Evolutionary conservation across 78 protist species (phyloP), one percentile per base, ranked within the genome.

Genomic region (Diacronema lutheri): DNA sequence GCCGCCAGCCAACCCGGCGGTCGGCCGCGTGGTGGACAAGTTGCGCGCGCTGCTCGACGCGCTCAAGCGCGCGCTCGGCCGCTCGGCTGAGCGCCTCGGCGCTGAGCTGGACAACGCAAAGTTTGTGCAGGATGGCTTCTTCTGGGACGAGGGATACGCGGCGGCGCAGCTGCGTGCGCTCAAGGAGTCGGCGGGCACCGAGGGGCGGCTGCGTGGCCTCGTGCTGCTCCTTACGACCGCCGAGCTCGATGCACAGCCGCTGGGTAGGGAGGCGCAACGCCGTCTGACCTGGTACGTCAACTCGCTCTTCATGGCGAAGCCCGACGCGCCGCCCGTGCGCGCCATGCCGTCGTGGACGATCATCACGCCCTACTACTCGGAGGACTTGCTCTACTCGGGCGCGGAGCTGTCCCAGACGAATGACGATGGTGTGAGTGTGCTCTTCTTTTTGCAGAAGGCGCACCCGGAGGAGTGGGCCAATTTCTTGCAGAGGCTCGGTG

Each of bases 281-380:
- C 77, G 87, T n/a, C 57, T 83, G 33, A 0, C 25, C 20, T 83
- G 68, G 60, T 83, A 68, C 65, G 10, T 38, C 46, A 66, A 66
- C 40, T 83, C 87, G n/a, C 87, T 83, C 29, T 83, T 65, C 79
- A 83, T 83, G 87, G 78, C 11, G 12, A 46, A 65, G 81, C 87
- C 87, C 21, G 19, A 13, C 46, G 46, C 87, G 44, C 87, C 87
- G 56, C 74, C 87, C 4, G 85, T 80, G 20, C 7, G 1, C 4
- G 11, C 33, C 35, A 66, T 66, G 66, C 55, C 9, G 29, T 55
- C 71, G 56, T 44, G n/a, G 68, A 31, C 71, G 62, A 33, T 35
- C 25, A 7, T 83, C 29, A 83, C 87, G 44, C 87, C 87, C 66
- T 83, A 65, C 29, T 65, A 44, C 23, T 38, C 87, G 31, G 87